These are phyloP conservation scores for Fusarium foetens DNA, from an alignment of 2,329 filamentous ascomycete species.

Conservation along the genomic window DNA sequence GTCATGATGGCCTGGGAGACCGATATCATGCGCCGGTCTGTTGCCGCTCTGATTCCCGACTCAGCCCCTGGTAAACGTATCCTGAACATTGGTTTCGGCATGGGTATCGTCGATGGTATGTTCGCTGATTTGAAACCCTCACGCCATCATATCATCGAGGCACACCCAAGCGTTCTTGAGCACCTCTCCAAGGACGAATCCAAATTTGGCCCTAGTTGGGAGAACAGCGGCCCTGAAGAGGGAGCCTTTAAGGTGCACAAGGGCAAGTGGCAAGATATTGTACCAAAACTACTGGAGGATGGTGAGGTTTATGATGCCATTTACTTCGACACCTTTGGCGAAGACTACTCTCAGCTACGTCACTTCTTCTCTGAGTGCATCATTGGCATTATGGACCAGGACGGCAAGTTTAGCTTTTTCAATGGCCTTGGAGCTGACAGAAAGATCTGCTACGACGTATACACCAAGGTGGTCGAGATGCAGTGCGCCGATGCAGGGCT, in stretches of 20 bases:
- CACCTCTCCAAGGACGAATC: slow-evolving; percentile 64
- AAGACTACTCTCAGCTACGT: slow-evolving; percentile 87
- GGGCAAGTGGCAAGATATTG: slow-evolving; percentile 82
- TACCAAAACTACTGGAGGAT: slow-evolving; percentile 73
- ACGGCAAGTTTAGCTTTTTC: slow-evolving; percentile 86
- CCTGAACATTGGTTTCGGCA: slow-evolving; percentile 89
- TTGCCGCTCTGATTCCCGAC: slow-evolving; percentile 69
- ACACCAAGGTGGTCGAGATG: slow-evolving; percentile 90
- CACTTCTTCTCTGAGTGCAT: slow-evolving; percentile 90
- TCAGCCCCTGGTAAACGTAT: slow-evolving; percentile 68
- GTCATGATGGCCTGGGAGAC: slow-evolving; percentile 97
- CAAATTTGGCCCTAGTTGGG: slow-evolving; percentile 67
- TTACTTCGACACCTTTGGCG: slow-evolving; percentile 98
- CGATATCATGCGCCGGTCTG: slow-evolving; percentile 83
- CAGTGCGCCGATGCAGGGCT: slow-evolving; percentile 89
- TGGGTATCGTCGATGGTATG: slow-evolving; percentile 87
- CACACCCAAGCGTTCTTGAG: slow-evolving; percentile 79
- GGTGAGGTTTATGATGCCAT: slow-evolving; percentile 84
- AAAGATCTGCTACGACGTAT: slow-evolving; percentile 94
- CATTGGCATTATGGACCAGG: slow-evolving; percentile 77
- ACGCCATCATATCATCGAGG: slow-evolving; percentile 86
- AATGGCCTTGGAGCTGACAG: slow-evolving; percentile 93
- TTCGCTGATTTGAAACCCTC: slow-evolving; percentile 75
- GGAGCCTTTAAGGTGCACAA: slow-evolving; percentile 77
- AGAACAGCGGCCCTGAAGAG: slow-evolving; percentile 63